A percentile compares a stretch with the other conserved stretches of the same genome.
phyloP scores from a whole-genome alignment of 306 rosid genomes.

The Rubus idaeus region DNA sequence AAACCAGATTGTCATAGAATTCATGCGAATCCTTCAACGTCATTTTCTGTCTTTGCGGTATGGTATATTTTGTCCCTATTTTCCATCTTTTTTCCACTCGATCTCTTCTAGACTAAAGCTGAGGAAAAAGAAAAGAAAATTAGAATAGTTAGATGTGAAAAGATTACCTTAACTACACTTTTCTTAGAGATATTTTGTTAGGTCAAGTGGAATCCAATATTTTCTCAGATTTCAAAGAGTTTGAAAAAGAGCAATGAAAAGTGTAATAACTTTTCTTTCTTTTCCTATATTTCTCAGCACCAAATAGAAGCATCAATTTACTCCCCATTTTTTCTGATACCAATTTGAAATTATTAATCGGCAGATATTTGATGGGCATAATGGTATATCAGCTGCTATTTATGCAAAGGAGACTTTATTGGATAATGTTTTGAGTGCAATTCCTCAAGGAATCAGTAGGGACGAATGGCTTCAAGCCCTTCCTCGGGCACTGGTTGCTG shows the following conservation, averaged over 20 bases:
- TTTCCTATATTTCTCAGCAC: slow-evolving; percentile 32
- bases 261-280: slow-evolving; percentile 27
- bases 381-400: slow-evolving; percentile 95
- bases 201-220: background rate
- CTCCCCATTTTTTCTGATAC: slow-evolving; percentile 38
- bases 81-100: slow-evolving; percentile 8
- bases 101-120: background rate
- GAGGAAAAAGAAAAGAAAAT: background rate
- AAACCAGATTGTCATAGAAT: slow-evolving; percentile 75
- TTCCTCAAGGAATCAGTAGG: slow-evolving; percentile 86
- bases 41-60: slow-evolving; percentile 96
- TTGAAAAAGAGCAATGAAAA: slow-evolving; percentile 19
- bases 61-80: slow-evolving; percentile 15
- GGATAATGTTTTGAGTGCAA: slow-evolving; percentile 82
- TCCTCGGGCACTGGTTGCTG: slow-evolving; percentile 96
- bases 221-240: slow-evolving; percentile 12
- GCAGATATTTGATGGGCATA: slow-evolving; percentile 98
- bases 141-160: background rate
- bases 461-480: slow-evolving; percentile 95
- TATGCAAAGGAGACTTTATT: slow-evolving; percentile 79
- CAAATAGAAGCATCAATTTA: slow-evolving; percentile 30
- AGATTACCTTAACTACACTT: background rate
- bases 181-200: slow-evolving; percentile 16
- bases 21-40: slow-evolving; percentile 69
- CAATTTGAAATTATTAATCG: slow-evolving; percentile 36